Base-by-base conservation (phyloP, 2,329 filamentous ascomycete genomes). In the Cryphonectria japonica region DNA sequence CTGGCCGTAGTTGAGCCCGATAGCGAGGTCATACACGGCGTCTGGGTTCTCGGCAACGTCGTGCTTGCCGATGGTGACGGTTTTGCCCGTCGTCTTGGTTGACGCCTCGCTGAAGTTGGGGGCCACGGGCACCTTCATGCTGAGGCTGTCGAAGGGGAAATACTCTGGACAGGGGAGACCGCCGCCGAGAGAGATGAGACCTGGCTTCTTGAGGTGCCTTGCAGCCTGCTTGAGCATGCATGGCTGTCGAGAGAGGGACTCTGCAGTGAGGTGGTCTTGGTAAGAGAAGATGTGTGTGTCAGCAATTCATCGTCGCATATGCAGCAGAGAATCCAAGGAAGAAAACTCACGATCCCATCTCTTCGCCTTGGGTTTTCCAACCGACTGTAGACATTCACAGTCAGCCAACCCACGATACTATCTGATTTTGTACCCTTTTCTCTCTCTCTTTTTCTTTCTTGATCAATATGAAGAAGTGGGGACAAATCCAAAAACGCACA, bases 1-100 rank as follows among this genome's bases (percentile, higher is more conserved):
- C 82, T 97, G 94, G 46, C 93, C 93, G 80, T 99, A 99, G 83
- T 99, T 98, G 79, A 98, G 90, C 0, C 92, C 92, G 73, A 97
- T 93, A 62, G 93, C 89, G 67, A 99, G 88, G 82, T 99, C 96
- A 75, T 88, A 88, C 57, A 83, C 82, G 59, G 76, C 77, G 34
- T 76, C 76, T 29, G 61, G 73, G 3, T 64, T 61, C 52, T 92
- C 85, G 16, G 85, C 85, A 32, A 92, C 89, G 82, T 98, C 95
- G 80, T 97, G 91, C 83, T 98, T 99, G 63, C 93, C 93, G 29
- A 93, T 89, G 32, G 82, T 88, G 50, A 95, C 77, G 4, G 86
- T 83, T 34, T 86, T 59, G 82, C 92, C 93, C 0, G 85, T 85
- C 22, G 86, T 80, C n/a, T 83, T 81, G 0, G 90, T 91, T 68